Evolutionary conservation across 345 rosid species (phyloP).

Genomic region (Bretschneidera sinensis): DNA sequence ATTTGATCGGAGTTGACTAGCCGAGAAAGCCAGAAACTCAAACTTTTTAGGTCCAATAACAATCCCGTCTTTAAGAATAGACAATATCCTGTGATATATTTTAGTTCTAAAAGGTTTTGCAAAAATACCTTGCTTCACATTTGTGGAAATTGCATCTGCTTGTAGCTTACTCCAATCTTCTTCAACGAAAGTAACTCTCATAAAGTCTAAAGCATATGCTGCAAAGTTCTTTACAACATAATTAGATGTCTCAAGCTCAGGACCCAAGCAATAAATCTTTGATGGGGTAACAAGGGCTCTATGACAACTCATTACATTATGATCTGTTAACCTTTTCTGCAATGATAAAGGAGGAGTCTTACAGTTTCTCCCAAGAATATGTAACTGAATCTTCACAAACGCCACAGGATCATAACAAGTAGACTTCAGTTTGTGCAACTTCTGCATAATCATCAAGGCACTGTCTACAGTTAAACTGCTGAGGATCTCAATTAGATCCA

Average conservation of each 20-base stretch:
- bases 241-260: constrained; percentile 85
- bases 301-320: constrained; percentile 70
- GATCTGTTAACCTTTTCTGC: constrained; percentile 31
- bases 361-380: constrained; percentile 30
- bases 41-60: constrained; percentile 63
- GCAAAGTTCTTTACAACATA: constrained; percentile 81
- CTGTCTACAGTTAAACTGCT: constrained; percentile 34
- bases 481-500: constrained; percentile 43
- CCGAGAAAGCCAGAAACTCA: constrained; percentile 92
- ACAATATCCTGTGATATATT: constrained; percentile 66
- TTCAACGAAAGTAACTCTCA: constrained; percentile 86
- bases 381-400: constrained; percentile 45
- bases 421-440: constrained; percentile 57
- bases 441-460: constrained; percentile 53
- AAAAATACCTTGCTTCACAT: constrained; percentile 55
- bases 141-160: constrained; percentile 57
- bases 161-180: constrained; percentile 95
- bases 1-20: constrained; percentile 84
- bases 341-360: constrained; percentile 35
- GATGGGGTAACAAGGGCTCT: constrained; percentile 80
- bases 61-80: constrained; percentile 67
- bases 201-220: constrained; percentile 68
- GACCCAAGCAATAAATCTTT: constrained; percentile 84
- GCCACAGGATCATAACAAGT: constrained; percentile 61
- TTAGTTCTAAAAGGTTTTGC: constrained; percentile 65